Evolutionary conservation across 345 rosid genomes (phyloP).

Genomic region (Pelargonium nanum): DNA sequence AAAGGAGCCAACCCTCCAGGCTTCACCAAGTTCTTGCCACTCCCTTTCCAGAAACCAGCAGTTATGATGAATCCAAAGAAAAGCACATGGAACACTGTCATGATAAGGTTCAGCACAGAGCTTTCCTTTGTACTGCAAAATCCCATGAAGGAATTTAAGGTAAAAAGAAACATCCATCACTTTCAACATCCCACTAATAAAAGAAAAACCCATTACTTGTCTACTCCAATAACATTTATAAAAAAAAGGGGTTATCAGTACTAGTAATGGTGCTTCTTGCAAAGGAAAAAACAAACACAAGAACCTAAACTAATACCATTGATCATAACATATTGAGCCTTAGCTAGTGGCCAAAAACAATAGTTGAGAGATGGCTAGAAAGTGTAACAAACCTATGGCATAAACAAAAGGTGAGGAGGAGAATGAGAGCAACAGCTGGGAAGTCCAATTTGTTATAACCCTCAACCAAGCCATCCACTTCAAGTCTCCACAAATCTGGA

Average conservation of each 20-base stretch:
- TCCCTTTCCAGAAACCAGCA: constrained; percentile 56
- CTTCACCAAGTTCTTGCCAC: constrained; percentile 44
- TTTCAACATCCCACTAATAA: constrained; percentile 17
- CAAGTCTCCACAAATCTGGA: constrained; percentile 58
- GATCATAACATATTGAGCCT: background rate
- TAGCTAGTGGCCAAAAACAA: background rate
- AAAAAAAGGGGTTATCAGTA: constrained; percentile 2
- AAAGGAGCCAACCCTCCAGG: constrained; percentile 75
- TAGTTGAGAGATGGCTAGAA: background rate
- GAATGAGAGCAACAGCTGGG: constrained; percentile 68
- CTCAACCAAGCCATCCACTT: constrained; percentile 41
- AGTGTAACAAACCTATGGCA: constrained; percentile 50
- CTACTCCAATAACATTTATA: constrained; percentile 1
- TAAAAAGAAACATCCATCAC: constrained; percentile 12
- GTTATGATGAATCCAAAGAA: constrained; percentile 76
- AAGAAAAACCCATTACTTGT: constrained; percentile 3
- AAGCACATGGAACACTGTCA: constrained; percentile 74
- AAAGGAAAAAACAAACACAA: background rate
- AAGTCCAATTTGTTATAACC: constrained; percentile 81
- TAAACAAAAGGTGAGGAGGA: constrained; percentile 73
- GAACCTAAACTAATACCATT: background rate
- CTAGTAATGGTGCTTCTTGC: background rate
- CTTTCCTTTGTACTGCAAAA: constrained; percentile 84
- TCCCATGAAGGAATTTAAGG: background rate
- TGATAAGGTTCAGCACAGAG: constrained; percentile 63